Evolutionary conservation across 2,329 filamentous ascomycete genomes (phyloP), one percentile per base, ranked within the genome.

Genomic region (Cladophialophora chaetospira): DNA sequence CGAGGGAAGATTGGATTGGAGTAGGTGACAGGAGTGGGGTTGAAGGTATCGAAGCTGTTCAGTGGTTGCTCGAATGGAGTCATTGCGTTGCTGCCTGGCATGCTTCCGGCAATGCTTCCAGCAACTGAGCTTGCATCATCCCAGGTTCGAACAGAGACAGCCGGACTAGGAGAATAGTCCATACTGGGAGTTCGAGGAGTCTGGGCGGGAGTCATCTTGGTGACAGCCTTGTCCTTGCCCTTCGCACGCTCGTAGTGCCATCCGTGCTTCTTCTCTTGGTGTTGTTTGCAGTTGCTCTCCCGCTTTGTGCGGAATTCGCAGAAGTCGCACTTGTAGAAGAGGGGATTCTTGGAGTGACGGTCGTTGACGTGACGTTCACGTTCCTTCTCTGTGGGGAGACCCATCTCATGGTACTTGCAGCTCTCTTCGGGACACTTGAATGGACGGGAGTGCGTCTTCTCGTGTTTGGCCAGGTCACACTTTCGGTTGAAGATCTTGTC

Each of bases 331-430:
- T 89, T 86, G 73, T 86, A 96, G 77, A 95, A 86, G 40, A 85
- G 80, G 3, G 94, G 92, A 29, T 86, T 81, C 51, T 83, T 76
- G 15, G 89, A 92, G 77, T 99, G 94, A 77, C 95, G 96, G 78
- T 99, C 94, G 72, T 97, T 97, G 74, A 91, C 83, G 73, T 99
- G 94, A 51, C 94, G 89, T 67, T 96, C 92, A 75, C 92, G 89
- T 76, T 97, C 94, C 77, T 99, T 97, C 75, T 97, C 92, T 0
- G 94, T 97, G 3, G 94, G 93, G 89, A 93, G 97, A 47, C 94
- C 94, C 66, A 89, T 85, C 29, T 88, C 83, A 71, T 89, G 85
- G 73, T 96, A 97, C 71, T 95, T 96, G 88, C 94, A 97, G 43
- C 83, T 86, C 36, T 82, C 70, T 19, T 89, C 79, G 5, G 86